A percentile compares a stretch with the other conserved stretches of the same genome.
Conservation (phyloP, 129 eudicot species). For the Sambucus nigra region DNA sequence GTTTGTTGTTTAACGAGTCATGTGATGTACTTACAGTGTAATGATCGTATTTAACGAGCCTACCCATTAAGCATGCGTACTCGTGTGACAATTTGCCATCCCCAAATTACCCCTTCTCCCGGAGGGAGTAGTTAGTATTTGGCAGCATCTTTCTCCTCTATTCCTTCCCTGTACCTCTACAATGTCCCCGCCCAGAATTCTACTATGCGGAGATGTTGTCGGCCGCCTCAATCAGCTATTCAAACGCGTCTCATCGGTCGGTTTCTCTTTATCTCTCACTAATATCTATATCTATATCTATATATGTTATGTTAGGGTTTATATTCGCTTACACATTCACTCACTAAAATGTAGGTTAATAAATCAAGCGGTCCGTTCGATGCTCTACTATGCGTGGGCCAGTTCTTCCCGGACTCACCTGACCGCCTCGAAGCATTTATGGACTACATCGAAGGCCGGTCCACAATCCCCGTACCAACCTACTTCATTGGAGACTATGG, state of each 20-base stretch:
- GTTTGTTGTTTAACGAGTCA: too few species aligned
- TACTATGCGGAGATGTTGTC: conserved; percentile 63
- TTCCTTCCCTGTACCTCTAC: background rate
- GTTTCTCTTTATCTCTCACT: background rate
- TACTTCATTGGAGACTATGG: conserved; percentile 90
- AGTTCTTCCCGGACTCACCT: conserved; percentile 76
- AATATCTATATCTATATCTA: background rate
- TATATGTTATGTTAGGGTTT: background rate
- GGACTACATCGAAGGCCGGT: conserved; percentile 61
- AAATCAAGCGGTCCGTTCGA: conserved; percentile 95
- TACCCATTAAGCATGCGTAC: too few species aligned
- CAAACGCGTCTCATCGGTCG: conserved; percentile 82
- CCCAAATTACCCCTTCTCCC: too few species aligned
- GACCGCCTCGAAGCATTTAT: conserved; percentile 62
- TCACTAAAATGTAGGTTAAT: conserved; percentile 47
- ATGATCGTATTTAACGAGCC: too few species aligned
- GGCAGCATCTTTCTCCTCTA: too few species aligned
- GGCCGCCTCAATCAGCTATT: conserved; percentile 82
- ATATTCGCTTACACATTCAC: background rate
- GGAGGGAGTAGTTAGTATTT: too few species aligned
- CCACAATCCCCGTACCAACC: conserved; percentile 51
- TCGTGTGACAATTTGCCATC: too few species aligned
- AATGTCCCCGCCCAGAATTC: conserved; percentile 30
- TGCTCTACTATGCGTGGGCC: conserved; percentile 85
- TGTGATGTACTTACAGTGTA: too few species aligned